These are phyloP conservation scores for Collariella sp. DNA, from an alignment of 495 filamentous ascomycete species.

Conservation along the genomic window DNA sequence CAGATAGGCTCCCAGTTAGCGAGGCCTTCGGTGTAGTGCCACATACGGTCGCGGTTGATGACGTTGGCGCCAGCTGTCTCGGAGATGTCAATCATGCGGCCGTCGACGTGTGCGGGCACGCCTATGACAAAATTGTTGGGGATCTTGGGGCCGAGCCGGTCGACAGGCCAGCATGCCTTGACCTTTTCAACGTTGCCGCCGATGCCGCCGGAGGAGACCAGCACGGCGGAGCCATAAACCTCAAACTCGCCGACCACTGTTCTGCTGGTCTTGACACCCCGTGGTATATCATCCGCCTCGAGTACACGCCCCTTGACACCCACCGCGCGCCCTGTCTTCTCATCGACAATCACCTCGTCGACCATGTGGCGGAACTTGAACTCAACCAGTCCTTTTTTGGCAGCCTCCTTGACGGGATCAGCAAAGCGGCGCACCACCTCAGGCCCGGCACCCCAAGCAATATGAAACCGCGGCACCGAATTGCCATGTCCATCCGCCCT, in stretches of 20 bases:
- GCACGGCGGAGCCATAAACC: conserved; percentile 34
- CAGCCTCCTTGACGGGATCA: conserved; percentile 39
- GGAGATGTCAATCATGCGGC: conserved; percentile 44
- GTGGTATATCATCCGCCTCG: conserved; percentile 30
- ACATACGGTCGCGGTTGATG: conserved; percentile 46
- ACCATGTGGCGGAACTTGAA: conserved; percentile 43
- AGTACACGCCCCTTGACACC: conserved; percentile 42
- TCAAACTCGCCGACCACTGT: conserved; percentile 37
- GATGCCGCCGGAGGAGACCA: conserved; percentile 43
- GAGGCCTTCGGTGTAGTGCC: conserved; percentile 48
- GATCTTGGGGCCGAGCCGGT: conserved; percentile 38
- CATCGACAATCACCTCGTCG: conserved; percentile 41
- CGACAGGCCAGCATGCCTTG: conserved; percentile 39
- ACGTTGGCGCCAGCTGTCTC: conserved; percentile 37
- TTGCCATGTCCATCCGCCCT: conserved; percentile 44
- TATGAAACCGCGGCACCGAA: conserved; percentile 44
- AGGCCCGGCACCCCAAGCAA: conserved; percentile 46
- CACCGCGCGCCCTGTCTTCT: conserved; percentile 33
- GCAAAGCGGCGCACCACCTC: conserved; percentile 43
- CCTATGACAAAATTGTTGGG: conserved; percentile 43
- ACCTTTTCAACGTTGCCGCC: conserved; percentile 45
- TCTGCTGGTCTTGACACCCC: conserved; percentile 39
- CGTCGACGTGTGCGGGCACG: conserved; percentile 46
- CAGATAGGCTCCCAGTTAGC: conserved; percentile 47
- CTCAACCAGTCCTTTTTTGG: conserved; percentile 38